Conservation (phyloP, 2,329 filamentous ascomycete species). For the Macrophomina phaseolina region DNA sequence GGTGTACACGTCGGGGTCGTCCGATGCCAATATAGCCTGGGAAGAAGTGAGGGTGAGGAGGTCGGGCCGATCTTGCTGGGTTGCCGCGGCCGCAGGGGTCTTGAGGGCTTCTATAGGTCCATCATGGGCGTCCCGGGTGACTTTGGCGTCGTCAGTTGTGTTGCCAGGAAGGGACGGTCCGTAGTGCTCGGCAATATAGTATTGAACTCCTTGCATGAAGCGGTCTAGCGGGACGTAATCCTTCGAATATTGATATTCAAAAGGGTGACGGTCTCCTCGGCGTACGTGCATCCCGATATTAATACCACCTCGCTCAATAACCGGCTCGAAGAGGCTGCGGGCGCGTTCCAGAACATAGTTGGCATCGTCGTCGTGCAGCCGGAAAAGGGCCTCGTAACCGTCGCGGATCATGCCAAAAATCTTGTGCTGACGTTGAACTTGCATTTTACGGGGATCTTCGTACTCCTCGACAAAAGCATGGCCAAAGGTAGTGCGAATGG, state of each 20-base stretch:
- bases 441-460: constrained; percentile 53
- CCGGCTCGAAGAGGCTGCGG: constrained; percentile 58
- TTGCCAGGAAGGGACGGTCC: constrained; percentile 28
- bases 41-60: constrained; percentile 37
- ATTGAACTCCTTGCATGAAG: constrained; percentile 67
- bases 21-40: constrained; percentile 72
- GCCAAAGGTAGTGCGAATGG: constrained; percentile 68
- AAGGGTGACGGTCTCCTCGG: constrained; percentile 77
- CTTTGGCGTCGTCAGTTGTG: constrained; percentile 31
- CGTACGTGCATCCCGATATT: constrained; percentile 79
- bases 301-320: constrained; percentile 55
- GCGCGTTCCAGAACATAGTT: constrained; percentile 68
- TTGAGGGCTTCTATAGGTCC: not conserved
- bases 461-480: constrained; percentile 61
- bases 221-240: constrained; percentile 77
- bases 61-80: constrained; percentile 9
- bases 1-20: constrained; percentile 78
- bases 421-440: constrained; percentile 60
- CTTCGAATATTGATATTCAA: constrained; percentile 76
- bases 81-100: not conserved
- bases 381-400: constrained; percentile 77
- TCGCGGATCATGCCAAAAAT: constrained; percentile 71
- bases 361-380: constrained; percentile 68
- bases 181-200: constrained; percentile 57
- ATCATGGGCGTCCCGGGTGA: constrained; percentile 5